phyloP scores from a whole-genome alignment of 305 asterid species.

The Plantago coronopus region DNA sequence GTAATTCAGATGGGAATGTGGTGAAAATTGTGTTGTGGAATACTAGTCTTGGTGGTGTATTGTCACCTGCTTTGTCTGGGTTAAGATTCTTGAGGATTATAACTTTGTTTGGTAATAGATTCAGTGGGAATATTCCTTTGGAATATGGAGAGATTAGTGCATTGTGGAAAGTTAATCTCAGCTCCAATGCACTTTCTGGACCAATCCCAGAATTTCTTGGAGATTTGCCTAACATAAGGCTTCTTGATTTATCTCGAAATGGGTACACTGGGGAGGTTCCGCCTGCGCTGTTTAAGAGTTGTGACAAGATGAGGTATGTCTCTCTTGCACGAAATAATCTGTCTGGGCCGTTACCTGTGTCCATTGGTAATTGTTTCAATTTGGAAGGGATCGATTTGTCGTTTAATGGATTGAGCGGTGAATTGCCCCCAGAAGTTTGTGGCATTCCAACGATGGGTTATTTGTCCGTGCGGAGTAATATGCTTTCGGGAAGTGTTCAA shows the following conservation, averaged over 20 bases:
- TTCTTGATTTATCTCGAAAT: conserved; percentile 83
- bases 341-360: conserved; percentile 62
- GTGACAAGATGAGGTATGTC: conserved; percentile 54
- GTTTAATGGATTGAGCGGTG: conserved; percentile 57
- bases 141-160: conserved; percentile 64
- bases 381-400: conserved; percentile 92
- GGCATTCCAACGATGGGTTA: conserved; percentile 46
- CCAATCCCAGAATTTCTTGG: conserved; percentile 83
- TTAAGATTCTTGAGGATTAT: conserved; percentile 61
- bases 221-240: conserved; percentile 60
- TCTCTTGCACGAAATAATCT: conserved; percentile 70
- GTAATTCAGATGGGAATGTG: conserved; percentile 75
- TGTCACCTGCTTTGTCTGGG: conserved; percentile 68
- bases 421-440: conserved; percentile 59
- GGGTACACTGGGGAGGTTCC: conserved; percentile 58
- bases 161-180: conserved; percentile 83
- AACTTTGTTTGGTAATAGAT: conserved; percentile 68
- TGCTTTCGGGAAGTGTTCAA: conserved; percentile 60
- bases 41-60: conserved; percentile 65
- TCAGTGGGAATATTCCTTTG: conserved; percentile 62
- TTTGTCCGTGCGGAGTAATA: conserved; percentile 74
- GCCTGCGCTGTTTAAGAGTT: conserved; percentile 58
- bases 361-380: conserved; percentile 58
- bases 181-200: conserved; percentile 89
- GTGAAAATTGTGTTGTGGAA: conserved; percentile 79